Evolutionary conservation across 2,329 filamentous ascomycete species (phyloP), one percentile per base, ranked within the genome.

Genomic region (Trichoderma guizhouense): DNA sequence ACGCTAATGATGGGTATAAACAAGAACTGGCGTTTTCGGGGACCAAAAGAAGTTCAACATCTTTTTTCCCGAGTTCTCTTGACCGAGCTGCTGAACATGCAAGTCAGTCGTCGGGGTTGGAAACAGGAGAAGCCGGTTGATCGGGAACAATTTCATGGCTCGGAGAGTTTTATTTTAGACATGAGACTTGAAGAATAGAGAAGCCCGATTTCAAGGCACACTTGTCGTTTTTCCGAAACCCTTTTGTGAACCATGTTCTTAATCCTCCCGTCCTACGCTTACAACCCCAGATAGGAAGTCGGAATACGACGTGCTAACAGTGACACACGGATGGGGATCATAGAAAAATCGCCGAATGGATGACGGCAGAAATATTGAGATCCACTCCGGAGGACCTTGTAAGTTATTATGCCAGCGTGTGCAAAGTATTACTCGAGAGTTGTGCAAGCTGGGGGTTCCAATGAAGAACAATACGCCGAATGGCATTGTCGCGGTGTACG

Each of bases 41-140:
- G 83, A 82, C 80, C 78, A 73, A 81, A 84, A 83, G 82, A 83
- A 83, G 74, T 84, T 84, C 83, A 84, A 84, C 83, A 83, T 84
- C 81, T 84, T 84, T 83, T 79, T 76, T 81, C 81, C 81, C 80
- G 75, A 39, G n/a, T 79, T 82, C 82, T 79, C 81, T 81, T 80
- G 80, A 81, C 81, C 79, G 77, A 82, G 77, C 79, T 69, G 66
- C 66, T 80, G 73, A 63, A 70, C 58, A 75, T 81, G 80, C 80
- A 81, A 72, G 78, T 78, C 78, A 75, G 76, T 74, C 74, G 75
- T 68, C 72, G 73, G 62, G 70, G 73, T 71, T 74, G 76, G 74
- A 72, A 32, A 72, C 57, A 68, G 63, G 63, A 72, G 55, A 72
- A 60, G 63, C 36, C 28, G 57, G 70, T 43, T 30, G 47, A 65